Percentiles rank a stretch among this genome's conserved stretches.
Conservation (phyloP, 441 rosid genomes). For the Theobroma grandiflorum region DNA sequence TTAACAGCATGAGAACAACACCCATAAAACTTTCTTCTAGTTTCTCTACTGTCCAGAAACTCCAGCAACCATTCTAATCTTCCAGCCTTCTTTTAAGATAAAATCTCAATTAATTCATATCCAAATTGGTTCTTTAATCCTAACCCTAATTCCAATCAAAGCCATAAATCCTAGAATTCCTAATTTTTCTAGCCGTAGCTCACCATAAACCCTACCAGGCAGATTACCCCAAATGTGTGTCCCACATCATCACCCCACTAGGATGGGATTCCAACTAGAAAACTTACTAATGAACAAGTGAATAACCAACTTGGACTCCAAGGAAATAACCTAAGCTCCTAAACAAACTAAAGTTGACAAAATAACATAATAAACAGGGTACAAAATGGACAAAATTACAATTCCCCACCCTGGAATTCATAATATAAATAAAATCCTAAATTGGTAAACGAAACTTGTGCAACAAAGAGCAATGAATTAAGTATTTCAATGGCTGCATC, state of each 20-base stretch:
- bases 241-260: neutral
- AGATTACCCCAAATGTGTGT: neutral
- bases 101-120: neutral
- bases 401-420: neutral
- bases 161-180: neutral
- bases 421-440: too few species aligned
- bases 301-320: neutral
- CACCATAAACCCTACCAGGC: neutral
- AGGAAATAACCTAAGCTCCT: slow-evolving; percentile 1
- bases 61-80: neutral
- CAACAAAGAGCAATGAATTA: neutral
- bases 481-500: neutral
- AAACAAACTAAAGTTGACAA: neutral
- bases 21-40: neutral
- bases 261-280: neutral
- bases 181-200: neutral
- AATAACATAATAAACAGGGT: neutral
- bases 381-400: neutral
- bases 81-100: neutral
- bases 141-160: neutral
- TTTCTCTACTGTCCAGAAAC: neutral
- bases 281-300: neutral
- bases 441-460: too few species aligned
- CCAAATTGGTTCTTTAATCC: neutral
- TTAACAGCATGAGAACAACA: too few species aligned